These are phyloP conservation scores for Daldinia caldariorum DNA, from an alignment of 495 filamentous ascomycete species.

Conservation along the genomic window DNA sequence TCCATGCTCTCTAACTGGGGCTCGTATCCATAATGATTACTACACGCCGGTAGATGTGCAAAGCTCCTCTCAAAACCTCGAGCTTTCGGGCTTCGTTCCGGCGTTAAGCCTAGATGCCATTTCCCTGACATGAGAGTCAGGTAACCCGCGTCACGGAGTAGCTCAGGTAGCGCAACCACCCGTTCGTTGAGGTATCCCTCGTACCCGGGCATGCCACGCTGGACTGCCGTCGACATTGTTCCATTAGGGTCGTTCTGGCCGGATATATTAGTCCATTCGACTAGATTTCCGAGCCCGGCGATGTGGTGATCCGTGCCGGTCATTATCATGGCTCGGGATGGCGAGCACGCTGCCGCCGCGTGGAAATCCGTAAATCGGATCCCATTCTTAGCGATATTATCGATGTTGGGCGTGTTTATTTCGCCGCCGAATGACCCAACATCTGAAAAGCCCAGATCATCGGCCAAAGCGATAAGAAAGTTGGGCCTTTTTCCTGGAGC, in stretches of 20 bases:
- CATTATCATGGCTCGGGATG: slow-evolving; percentile 69
- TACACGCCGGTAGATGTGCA: slow-evolving; percentile 55
- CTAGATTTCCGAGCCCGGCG: slow-evolving; percentile 59
- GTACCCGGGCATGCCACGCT: slow-evolving; percentile 67
- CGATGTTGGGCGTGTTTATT: slow-evolving; percentile 70
- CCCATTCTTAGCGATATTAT: slow-evolving; percentile 64
- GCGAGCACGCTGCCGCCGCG: slow-evolving; percentile 71
- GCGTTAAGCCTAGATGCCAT: slow-evolving; percentile 63
- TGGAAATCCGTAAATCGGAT: slow-evolving; percentile 71
- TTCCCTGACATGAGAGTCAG: slow-evolving; percentile 71
- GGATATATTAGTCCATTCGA: slow-evolving; percentile 52
- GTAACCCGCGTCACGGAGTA: slow-evolving; percentile 70
- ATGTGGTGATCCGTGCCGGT: slow-evolving; percentile 65
- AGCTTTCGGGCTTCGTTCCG: slow-evolving; percentile 52
- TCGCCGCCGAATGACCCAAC: slow-evolving; percentile 70
- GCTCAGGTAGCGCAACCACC: slow-evolving; percentile 69
- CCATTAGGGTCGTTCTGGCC: slow-evolving; percentile 48
- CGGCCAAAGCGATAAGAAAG: slow-evolving; percentile 70
- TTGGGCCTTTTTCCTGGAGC: slow-evolving; percentile 56
- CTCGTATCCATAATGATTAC: slow-evolving; percentile 70
- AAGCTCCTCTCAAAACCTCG: slow-evolving; percentile 58
- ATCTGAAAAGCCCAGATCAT: slow-evolving; percentile 72
- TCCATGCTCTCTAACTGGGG: slow-evolving; percentile 57
- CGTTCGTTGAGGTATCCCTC: slow-evolving; percentile 72
- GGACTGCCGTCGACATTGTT: slow-evolving; percentile 51